These are phyloP conservation scores for Verticillium nonalfalfae DNA, from an alignment of 2,329 filamentous ascomycete genomes.

Conservation along the genomic window DNA sequence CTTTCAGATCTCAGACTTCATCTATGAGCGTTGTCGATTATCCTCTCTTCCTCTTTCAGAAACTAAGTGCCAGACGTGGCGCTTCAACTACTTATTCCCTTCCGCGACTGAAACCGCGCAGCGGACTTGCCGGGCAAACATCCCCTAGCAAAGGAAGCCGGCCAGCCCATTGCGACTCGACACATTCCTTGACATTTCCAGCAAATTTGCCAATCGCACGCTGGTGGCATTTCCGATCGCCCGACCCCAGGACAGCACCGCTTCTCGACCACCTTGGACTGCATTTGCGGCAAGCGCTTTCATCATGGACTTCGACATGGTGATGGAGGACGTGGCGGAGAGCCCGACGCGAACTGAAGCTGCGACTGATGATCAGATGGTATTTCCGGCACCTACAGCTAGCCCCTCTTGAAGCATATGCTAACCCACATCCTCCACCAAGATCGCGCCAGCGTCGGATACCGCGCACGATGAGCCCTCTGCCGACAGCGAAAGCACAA, in stretches of 20 bases:
- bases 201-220: too few relatives aligned
- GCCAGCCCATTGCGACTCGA: too few relatives aligned
- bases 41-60: too few relatives aligned
- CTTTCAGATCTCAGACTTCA: too few relatives aligned
- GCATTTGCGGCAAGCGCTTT: background rate
- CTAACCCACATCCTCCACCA: background rate
- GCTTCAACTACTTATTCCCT: too few relatives aligned
- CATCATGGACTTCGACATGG: constrained; percentile 62
- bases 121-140: too few relatives aligned
- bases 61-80: too few relatives aligned
- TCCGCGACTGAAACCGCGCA: too few relatives aligned
- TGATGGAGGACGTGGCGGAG: constrained; percentile 59
- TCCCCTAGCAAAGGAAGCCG: too few relatives aligned
- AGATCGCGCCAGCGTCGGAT: background rate
- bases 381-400: background rate
- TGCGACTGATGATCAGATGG: background rate
- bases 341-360: constrained; percentile 7
- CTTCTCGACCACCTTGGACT: background rate
- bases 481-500: background rate
- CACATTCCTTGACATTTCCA: too few relatives aligned
- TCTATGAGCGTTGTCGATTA: too few relatives aligned
- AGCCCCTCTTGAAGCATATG: background rate
- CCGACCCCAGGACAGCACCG: background rate
- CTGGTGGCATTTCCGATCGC: background rate
- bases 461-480: background rate